Evolutionary conservation across 192 early-diverging fungal genomes (phyloP), one percentile per base, ranked within the genome.

Genomic region (Umbelopsis isabellina): DNA sequence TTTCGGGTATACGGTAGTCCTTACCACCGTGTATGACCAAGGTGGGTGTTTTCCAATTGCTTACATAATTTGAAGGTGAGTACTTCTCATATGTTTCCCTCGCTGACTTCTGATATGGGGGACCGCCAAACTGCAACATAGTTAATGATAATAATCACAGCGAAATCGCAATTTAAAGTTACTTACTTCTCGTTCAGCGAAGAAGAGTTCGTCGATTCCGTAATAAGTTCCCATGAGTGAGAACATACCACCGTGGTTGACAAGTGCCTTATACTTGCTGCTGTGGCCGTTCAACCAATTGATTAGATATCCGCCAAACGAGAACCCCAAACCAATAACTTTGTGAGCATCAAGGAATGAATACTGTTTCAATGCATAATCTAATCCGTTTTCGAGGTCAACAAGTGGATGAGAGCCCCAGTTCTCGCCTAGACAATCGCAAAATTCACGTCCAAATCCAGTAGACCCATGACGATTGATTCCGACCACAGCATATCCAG

Each of bases 231-330:
- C 71, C 27, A 76, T 61, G 7, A 81, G 78, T 23, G 79, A 77
- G 80, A 91, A 91, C 65, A 87, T 82, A 65, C 91, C 91, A 69
- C 89, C 91, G 67, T 91, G 87, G 69, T 83, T 86, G 49, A 91
- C 90, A 61, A 90, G 75, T 27, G 79, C 79, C 27, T 73, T 72
- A 74, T 91, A 92, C n/a, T 85, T 71, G 46, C 76, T 65, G 7
- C 86, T 89, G 67, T 91, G 86, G 12, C 82, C 82, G 68, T 92
- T 92, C 70, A 92, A 75, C 91, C 91, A 92, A 80, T 92, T 92
- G 69, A 90, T 80, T 88, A 90, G 88, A 72, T 87, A 92, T n/a
- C 91, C 91, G 68, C 91, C 91, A 72, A 90, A 92, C 2, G 86
- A 88, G 1, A 88, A 88, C 37, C 91, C 91, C 30, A 91, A 69